Evolutionary conservation across 768 basidiomycete species (phyloP).

Genomic region (Kwoniella heveanensis): DNA sequence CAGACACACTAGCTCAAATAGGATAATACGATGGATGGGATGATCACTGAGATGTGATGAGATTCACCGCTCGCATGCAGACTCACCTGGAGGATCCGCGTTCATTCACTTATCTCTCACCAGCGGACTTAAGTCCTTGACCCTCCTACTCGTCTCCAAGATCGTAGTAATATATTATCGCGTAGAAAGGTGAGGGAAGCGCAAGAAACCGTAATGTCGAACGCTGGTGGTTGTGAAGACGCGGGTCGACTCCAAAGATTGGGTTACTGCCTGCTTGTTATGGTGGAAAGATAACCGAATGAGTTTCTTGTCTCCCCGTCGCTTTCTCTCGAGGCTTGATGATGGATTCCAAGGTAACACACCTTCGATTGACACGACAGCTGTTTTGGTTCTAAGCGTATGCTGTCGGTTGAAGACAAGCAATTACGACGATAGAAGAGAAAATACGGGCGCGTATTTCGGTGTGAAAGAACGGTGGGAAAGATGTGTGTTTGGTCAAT

Average conservation of each 20-base stretch:
- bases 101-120: conserved; percentile 1
- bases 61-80: background rate
- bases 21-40: background rate
- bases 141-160: background rate
- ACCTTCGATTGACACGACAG: too few species aligned
- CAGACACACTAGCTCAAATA: background rate
- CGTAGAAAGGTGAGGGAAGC: background rate
- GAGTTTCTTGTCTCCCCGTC: background rate
- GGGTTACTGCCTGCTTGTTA: too few species aligned
- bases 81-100: background rate
- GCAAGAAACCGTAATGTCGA: background rate
- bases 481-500: too few species aligned
- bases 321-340: background rate
- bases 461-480: too few species aligned
- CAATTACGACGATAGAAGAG: background rate
- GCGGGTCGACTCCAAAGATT: background rate
- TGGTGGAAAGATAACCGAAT: background rate
- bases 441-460: background rate
- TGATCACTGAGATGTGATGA: background rate
- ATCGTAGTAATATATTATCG: background rate
- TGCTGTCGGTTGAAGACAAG: conserved; percentile 3
- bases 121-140: background rate
- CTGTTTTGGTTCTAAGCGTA: too few species aligned
- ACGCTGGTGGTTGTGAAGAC: background rate
- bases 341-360: background rate